A percentile compares a stretch with the other conserved stretches of the same genome.
These are phyloP conservation scores for Arabidopsis suecica DNA, from an alignment of 345 rosid species.

Conservation along the genomic window DNA sequence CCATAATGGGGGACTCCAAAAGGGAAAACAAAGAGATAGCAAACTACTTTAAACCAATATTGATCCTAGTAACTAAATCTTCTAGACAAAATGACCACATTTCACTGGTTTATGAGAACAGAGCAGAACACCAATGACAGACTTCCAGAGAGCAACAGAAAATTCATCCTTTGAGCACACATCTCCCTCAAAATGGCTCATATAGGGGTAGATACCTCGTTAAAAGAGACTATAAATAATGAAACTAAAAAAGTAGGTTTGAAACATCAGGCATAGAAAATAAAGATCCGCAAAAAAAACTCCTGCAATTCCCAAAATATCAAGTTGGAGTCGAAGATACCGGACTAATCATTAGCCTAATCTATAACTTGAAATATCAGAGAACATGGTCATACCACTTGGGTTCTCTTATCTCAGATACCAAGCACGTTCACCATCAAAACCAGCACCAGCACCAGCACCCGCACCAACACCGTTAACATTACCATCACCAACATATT, in stretches of 20 bases:
- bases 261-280: slow-evolving; percentile 15
- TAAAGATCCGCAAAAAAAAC: slow-evolving; percentile 17
- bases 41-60: slow-evolving; percentile 4
- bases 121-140: not conserved
- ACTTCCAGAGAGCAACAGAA: slow-evolving; percentile 9
- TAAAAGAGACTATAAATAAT: slow-evolving; percentile 12
- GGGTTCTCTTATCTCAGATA: slow-evolving; percentile 37
- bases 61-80: slow-evolving; percentile 5
- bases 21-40: slow-evolving; percentile 3
- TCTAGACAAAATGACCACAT: not conserved
- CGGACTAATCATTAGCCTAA: slow-evolving; percentile 35
- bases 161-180: not conserved
- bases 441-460: slow-evolving; percentile 36
- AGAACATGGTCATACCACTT: slow-evolving; percentile 27
- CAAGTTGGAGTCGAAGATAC: not conserved
- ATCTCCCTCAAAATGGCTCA: slow-evolving; percentile 28
- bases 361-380: slow-evolving; percentile 31
- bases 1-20: not conserved
- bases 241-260: slow-evolving; percentile 13
- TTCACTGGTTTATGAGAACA: slow-evolving; percentile 1
- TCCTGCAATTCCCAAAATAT: slow-evolving; percentile 21
- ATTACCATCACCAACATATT: slow-evolving; percentile 33
- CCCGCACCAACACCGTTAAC: slow-evolving; percentile 25
- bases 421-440: slow-evolving; percentile 46
- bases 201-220: not conserved